These are phyloP conservation scores for Leucaena leucocephala DNA, from an alignment of 306 rosid genomes.

Conservation along the genomic window DNA sequence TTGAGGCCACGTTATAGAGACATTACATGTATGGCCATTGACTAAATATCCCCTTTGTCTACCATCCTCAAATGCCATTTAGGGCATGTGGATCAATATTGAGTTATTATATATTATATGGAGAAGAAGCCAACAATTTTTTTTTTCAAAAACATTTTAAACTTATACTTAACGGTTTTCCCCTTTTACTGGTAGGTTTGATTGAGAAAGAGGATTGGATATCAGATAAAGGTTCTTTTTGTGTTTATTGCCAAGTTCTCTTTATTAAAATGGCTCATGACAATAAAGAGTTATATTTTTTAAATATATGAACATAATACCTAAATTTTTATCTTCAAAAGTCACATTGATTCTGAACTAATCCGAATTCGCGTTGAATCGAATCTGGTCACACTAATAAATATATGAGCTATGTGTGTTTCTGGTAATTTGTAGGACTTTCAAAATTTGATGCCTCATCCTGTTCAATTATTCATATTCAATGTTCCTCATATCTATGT, in stretches of 20 bases:
- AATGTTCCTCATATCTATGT: not conserved
- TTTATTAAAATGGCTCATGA: not conserved
- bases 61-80: not conserved
- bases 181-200: not conserved
- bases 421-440: not conserved
- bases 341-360: too few relatives aligned
- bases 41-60: constrained; percentile 12
- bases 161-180: not conserved
- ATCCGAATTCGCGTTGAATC: too few relatives aligned
- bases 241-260: not conserved
- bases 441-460: not conserved
- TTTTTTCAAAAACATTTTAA: not conserved
- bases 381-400: not conserved
- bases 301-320: too few relatives aligned
- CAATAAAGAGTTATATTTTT: not conserved
- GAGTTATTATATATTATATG: not conserved
- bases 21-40: not conserved
- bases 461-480: not conserved
- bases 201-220: not conserved
- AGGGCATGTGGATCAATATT: not conserved
- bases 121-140: not conserved
- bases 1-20: constrained; percentile 3
- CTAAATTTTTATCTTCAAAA: too few relatives aligned
- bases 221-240: not conserved
- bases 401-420: not conserved